These are phyloP conservation scores for Paxillus rubicundulus DNA, from an alignment of 768 basidiomycete species.

Conservation along the genomic window DNA sequence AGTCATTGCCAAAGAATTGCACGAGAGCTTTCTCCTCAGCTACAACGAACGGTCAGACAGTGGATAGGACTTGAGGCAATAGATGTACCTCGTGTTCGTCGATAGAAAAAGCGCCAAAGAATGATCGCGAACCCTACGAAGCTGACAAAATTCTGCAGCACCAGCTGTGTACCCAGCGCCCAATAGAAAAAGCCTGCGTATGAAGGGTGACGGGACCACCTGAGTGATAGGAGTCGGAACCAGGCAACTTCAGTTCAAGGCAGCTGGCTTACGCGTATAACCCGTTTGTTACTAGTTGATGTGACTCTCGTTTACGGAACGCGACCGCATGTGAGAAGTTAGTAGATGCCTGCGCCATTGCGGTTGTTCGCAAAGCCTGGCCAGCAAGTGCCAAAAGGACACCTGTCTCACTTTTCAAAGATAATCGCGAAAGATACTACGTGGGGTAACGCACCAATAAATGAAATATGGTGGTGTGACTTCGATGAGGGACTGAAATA, in stretches of 20 bases:
- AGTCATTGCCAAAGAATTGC: constrained; percentile 88
- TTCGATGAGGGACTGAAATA: constrained; percentile 70
- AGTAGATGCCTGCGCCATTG: constrained; percentile 95
- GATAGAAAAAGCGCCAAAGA: constrained; percentile 85
- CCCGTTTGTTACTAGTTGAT: constrained; percentile 83
- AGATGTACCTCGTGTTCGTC: constrained; percentile 70
- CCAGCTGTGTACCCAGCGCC: constrained; percentile 91
- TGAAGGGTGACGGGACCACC: constrained; percentile 84
- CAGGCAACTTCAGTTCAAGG: neutral
- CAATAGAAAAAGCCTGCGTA: constrained; percentile 98
- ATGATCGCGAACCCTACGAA: constrained; percentile 63
- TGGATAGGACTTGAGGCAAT: neutral
- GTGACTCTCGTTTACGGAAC: constrained; percentile 65
- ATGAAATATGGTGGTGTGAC: constrained; percentile 52
- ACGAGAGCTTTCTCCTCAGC: constrained; percentile 81
- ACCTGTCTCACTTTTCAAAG: constrained; percentile 43
- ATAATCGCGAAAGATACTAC: neutral
- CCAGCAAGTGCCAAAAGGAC: constrained; percentile 61
- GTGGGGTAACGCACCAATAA: constrained; percentile 46
- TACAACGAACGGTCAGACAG: constrained; percentile 31
- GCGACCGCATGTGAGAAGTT: constrained; percentile 93
- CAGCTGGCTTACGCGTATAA: constrained; percentile 72
- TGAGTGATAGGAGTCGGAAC: neutral
- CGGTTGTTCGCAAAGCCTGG: constrained; percentile 77
- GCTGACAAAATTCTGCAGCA: constrained; percentile 82